Evolutionary conservation across 2,329 filamentous ascomycete species (phyloP).

Genomic region (Emericellopsis atlantica): DNA sequence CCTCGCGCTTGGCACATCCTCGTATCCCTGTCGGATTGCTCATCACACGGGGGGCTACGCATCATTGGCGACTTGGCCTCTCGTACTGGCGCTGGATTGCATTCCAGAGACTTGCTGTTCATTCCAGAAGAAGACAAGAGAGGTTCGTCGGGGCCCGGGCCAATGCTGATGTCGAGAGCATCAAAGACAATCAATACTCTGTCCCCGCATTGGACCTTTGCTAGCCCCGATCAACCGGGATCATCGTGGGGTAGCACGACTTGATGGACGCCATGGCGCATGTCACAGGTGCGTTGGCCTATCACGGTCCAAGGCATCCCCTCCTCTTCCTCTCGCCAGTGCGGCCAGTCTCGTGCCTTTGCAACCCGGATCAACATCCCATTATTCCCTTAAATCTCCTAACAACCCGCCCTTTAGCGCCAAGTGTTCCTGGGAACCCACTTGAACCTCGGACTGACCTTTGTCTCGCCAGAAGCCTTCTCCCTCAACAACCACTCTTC

Average conservation of each 20-base stretch:
- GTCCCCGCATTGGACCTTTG: not conserved
- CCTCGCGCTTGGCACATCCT: not conserved
- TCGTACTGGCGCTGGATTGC: too few species aligned
- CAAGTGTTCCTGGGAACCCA: too few species aligned
- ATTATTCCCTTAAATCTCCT: not conserved
- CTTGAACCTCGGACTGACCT: not conserved
- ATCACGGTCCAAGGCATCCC: not conserved
- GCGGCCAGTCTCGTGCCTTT: not conserved
- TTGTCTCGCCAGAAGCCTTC: conserved; percentile 3
- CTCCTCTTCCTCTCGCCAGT: not conserved
- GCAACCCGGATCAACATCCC: not conserved
- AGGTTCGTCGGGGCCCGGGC: not conserved
- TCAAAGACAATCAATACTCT: too few species aligned
- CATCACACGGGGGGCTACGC: too few species aligned
- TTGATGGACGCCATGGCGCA: not conserved
- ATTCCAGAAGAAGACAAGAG: too few species aligned
- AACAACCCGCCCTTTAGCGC: too few species aligned
- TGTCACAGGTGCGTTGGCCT: not conserved
- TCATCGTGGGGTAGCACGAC: not conserved
- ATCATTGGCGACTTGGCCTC: too few species aligned
- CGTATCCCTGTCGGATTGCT: too few species aligned
- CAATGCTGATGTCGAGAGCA: not conserved
- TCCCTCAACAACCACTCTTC: conserved; percentile 6
- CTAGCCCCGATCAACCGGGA: not conserved
- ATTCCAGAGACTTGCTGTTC: too few species aligned